Percentiles rank a stretch among this genome's conserved stretches.
phyloP scores from a whole-genome alignment of 164 flowering plant genomes.

The Macadamia tetraphylla region DNA sequence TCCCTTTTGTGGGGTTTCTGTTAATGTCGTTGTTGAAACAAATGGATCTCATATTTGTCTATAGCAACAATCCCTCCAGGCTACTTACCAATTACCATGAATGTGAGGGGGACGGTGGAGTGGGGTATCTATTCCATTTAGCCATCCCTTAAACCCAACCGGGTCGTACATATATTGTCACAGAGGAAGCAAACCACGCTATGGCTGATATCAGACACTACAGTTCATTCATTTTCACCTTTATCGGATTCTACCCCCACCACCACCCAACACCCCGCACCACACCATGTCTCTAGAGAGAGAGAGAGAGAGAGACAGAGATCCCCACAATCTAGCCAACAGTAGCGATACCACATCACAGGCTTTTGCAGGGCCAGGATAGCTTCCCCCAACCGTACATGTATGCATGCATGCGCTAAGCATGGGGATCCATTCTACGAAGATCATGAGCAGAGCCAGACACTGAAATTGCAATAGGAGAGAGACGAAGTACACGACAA shows the following conservation, averaged over 20 bases:
- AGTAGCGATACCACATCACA: constrained; percentile 26
- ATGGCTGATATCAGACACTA: background rate
- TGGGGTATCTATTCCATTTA: too few relatives aligned
- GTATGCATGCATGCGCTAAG: background rate
- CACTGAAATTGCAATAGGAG: background rate
- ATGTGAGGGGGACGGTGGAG: too few relatives aligned
- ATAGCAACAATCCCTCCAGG: too few relatives aligned
- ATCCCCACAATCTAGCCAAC: constrained; percentile 20
- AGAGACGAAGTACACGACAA: constrained; percentile 2
- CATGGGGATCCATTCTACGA: background rate
- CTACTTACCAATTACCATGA: too few relatives aligned
- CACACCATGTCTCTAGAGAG: background rate
- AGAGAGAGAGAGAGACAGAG: constrained; percentile 8
- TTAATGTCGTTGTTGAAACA: too few relatives aligned
- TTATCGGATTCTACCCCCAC: constrained; percentile 1
- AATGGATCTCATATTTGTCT: background rate
- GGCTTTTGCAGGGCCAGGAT: constrained; percentile 22
- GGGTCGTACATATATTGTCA: background rate
- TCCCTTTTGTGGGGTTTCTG: background rate
- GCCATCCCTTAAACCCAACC: background rate
- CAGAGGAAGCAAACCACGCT: background rate
- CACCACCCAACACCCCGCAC: background rate
- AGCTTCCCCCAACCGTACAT: constrained; percentile 13
- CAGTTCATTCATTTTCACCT: background rate
- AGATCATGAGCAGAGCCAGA: too few relatives aligned